A percentile compares a stretch with the other conserved stretches of the same genome.
Conservation (phyloP, 2,329 filamentous ascomycete genomes). For the Trichocomaceae sp. region DNA sequence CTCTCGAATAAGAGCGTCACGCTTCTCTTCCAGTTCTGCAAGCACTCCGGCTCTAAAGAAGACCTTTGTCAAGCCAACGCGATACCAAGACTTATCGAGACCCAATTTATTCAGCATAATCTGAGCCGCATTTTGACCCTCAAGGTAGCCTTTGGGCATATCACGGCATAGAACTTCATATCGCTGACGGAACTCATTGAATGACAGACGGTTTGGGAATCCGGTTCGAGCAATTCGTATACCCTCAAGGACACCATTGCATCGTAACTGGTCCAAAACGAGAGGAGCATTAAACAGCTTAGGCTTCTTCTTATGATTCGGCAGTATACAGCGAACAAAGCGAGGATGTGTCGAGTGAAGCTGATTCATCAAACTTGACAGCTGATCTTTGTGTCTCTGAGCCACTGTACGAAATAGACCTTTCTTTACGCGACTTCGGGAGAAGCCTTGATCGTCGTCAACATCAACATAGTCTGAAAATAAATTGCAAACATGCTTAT, state of each 20-base stretch:
- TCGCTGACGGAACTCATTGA: constrained; percentile 87
- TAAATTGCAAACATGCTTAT: constrained; percentile 74
- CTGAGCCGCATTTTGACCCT: constrained; percentile 76
- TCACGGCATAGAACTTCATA: constrained; percentile 89
- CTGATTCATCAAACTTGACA: constrained; percentile 93
- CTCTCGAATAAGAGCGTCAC: constrained; percentile 84
- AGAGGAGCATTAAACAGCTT: constrained; percentile 87
- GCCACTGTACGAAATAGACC: constrained; percentile 95
- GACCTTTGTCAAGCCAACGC: constrained; percentile 92
- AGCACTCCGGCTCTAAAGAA: constrained; percentile 96
- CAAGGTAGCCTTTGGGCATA: constrained; percentile 84
- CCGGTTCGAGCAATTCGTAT: constrained; percentile 95
- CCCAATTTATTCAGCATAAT: constrained; percentile 86
- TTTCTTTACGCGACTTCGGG: constrained; percentile 82
- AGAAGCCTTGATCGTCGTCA: constrained; percentile 64
- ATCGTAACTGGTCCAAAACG: constrained; percentile 95
- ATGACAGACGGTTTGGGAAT: constrained; percentile 87
- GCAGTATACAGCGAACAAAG: constrained; percentile 94
- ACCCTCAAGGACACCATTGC: constrained; percentile 98
- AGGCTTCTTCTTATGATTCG: constrained; percentile 94
- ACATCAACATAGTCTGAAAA: constrained; percentile 82
- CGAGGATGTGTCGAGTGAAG: constrained; percentile 95
- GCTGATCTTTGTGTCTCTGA: constrained; percentile 93
- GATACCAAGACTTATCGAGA: constrained; percentile 78
- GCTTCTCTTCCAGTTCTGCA: constrained; percentile 91